A percentile compares a stretch with the other conserved stretches of the same genome.
Evolutionary conservation across 192 early-diverging fungal genomes (phyloP).

Genomic region (Funneliformis mosseae): DNA sequence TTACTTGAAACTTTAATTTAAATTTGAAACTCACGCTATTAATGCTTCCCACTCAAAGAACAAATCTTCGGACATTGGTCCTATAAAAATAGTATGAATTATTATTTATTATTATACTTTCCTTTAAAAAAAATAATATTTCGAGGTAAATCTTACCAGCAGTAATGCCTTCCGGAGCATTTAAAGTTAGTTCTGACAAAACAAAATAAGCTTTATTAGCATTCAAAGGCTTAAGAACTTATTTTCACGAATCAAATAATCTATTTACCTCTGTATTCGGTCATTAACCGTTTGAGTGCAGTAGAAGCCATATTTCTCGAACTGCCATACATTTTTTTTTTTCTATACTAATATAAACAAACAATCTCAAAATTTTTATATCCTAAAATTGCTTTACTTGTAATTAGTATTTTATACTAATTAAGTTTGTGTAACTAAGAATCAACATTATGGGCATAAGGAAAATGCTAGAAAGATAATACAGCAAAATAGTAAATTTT

Average conservation of each 20-base stretch:
- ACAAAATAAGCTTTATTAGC: constrained; percentile 17
- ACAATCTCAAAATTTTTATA: too few species aligned
- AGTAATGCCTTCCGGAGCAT: constrained; percentile 92
- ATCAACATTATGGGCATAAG: too few species aligned
- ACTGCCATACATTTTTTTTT: background rate
- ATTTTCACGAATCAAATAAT: background rate
- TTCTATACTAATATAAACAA: too few species aligned
- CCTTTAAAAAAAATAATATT: constrained; percentile 36
- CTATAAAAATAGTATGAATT: constrained; percentile 38
- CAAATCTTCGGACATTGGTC: constrained; percentile 81
- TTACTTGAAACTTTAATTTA: background rate
- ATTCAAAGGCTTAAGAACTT: constrained; percentile 1
- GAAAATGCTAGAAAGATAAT: too few species aligned
- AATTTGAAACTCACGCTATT: constrained; percentile 61
- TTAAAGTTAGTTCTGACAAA: constrained; percentile 79
- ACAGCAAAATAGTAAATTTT: too few species aligned
- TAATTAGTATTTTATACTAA: too few species aligned
- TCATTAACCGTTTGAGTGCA: constrained; percentile 89
- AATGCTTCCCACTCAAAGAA: constrained; percentile 89
- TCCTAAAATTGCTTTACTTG: too few species aligned
- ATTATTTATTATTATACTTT: constrained; percentile 5
- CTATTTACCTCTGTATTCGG: constrained; percentile 79
- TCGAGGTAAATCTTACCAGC: constrained; percentile 60
- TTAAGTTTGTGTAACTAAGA: too few species aligned
- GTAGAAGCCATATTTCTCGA: constrained; percentile 61